Evolutionary conservation across 2,329 filamentous ascomycete genomes (phyloP), one percentile per base, ranked within the genome.

Genomic region (Talaromyces sp.): DNA sequence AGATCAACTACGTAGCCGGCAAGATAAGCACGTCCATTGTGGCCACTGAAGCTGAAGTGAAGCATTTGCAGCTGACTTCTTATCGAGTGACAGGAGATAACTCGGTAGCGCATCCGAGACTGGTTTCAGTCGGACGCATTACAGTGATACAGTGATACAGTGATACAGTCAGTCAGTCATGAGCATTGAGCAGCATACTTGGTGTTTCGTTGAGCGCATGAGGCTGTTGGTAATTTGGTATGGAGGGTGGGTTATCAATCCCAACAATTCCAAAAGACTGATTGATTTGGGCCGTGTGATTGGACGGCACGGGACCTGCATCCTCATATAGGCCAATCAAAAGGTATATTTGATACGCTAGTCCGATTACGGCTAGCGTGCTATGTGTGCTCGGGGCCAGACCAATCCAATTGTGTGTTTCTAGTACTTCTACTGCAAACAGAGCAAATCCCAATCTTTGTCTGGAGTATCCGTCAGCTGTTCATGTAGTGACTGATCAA

Each of bases 261-360:
- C 57, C 57, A 59, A 59, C 57, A 59, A 59, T 59, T 59, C 57
- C 31, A 39, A 23, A n/a, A 35, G 31, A n/a, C 28, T 3, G 18
- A 46, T 48, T 25, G 28, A n/a, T 5, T 0, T n/a, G 4, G 14
- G n/a, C 7, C 5, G 5, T 28, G 42, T 59, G 42, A 59, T 59
- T 59, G 57, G 57, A 9, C 11, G 40, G 7, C 11, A n/a, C 3
- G 21, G 18, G 21, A 14, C 57, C n/a, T 58, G 39, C 25, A 44
- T 21, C 25, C 9, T 11, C 16, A 14, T n/a, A 18, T 7, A 7
- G 5, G 6, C 42, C 57, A 59, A 59, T 59, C 57, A 59, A 31
- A 50, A 9, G 4, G 14, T 12, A 11, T 3, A 6, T 12, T 7
- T 11, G 25, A 1, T 3, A 4, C 2, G 8, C 9, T 8, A 54